Evolutionary conservation across 176 grass and related monocot genomes (phyloP), one percentile per base, ranked within the genome.

Genomic region (Oryza meyeriana): DNA sequence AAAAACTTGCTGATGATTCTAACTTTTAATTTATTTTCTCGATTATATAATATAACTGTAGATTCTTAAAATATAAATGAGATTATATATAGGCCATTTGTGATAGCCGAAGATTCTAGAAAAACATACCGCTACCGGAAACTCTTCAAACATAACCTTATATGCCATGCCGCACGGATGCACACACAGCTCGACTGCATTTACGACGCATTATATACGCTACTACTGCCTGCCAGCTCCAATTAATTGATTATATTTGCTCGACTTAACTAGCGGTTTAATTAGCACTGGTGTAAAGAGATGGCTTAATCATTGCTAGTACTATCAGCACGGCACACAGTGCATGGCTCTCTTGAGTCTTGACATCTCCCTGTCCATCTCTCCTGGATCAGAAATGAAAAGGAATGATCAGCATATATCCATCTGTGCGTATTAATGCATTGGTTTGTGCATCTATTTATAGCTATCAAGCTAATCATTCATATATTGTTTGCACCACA

Each of bases 121-220:
- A n/a, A n/a, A n/a, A n/a, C n/a, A n/a, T n/a, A n/a, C n/a, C n/a
- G n/a, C n/a, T n/a, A n/a, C n/a, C n/a, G n/a, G n/a, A n/a, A n/a
- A n/a, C n/a, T n/a, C n/a, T n/a, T n/a, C n/a, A n/a, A n/a, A n/a
- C n/a, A n/a, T n/a, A n/a, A n/a, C n/a, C n/a, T n/a, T 11, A 75
- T 26, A 27, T 33, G 38, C 11, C 68, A 45, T 59, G 29, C n/a
- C 28, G 42, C 72, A 30, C 35, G 48, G 48, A 84, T 33, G 22
- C 11, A 29, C 5, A 38, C 59, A 65, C 84, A 79, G 76, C 76
- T 57, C 22, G 57, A 8, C 59, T 52, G 66, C 44, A 69, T 83
- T 83, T 66, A 75, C 31, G 36, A 31, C 8, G 7, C 65, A 29
- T 58, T 35, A 62, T 62, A 64, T 34, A 32, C 24, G 14, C 13